Percentiles rank a stretch among this genome's conserved stretches.
Evolutionary conservation across 192 early-diverging fungal genomes (phyloP).

Genomic region (Phycomyces blakesleeanus): DNA sequence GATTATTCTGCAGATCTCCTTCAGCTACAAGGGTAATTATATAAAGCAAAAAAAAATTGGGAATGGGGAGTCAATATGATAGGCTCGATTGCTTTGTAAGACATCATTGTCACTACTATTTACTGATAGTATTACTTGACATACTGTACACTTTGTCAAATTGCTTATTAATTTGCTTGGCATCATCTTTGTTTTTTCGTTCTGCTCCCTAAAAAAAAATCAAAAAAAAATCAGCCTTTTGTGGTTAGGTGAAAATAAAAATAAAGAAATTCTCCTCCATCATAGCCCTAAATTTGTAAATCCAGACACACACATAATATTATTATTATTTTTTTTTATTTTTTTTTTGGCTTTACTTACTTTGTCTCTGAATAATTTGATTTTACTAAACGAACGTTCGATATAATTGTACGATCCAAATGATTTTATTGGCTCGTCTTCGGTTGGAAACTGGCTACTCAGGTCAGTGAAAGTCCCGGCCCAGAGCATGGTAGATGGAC

Average conservation of each 20-base stretch:
- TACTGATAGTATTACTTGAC: neutral
- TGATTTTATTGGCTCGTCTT: neutral
- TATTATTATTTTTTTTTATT: too few species aligned
- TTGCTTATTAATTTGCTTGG: slow-evolving; percentile 61
- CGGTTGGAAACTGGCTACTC: neutral
- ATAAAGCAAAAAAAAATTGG: slow-evolving; percentile 1
- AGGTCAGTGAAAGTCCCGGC: neutral
- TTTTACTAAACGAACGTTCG: slow-evolving; percentile 59
- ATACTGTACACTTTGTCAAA: slow-evolving; percentile 54
- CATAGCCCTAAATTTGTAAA: too few species aligned
- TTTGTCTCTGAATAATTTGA: slow-evolving; percentile 59
- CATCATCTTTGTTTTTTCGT: slow-evolving; percentile 74
- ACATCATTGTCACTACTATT: too few species aligned
- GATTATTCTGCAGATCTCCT: slow-evolving; percentile 7
- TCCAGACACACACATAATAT: too few species aligned
- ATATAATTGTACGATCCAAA: slow-evolving; percentile 12
- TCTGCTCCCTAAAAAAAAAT: slow-evolving; percentile 55
- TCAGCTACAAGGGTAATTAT: too few species aligned
- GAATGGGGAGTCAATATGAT: too few species aligned
- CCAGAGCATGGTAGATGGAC: neutral
- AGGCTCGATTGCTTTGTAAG: too few species aligned
- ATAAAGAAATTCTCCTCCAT: neutral
- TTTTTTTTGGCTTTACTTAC: slow-evolving; percentile 14
- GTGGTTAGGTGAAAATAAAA: neutral
- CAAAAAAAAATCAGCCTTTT: too few species aligned